A percentile compares a stretch with the other conserved stretches of the same genome.
Conservation (phyloP, 2,329 filamentous ascomycete genomes). For the Botrytis pseudocinerea region DNA sequence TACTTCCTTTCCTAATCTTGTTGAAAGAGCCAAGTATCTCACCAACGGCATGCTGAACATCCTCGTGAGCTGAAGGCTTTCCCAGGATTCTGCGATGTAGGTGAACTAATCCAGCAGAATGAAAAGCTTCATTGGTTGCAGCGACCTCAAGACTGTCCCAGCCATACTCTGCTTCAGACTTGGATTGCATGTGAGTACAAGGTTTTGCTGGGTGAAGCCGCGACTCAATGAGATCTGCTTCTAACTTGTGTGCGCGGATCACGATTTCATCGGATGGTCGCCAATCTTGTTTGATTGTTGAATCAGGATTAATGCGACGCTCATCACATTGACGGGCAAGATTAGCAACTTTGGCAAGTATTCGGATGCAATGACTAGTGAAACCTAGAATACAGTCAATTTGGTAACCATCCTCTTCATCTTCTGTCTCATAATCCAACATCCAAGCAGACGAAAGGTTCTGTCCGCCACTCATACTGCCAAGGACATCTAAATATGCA, state of each 20-base stretch:
- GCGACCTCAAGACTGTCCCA: conserved; percentile 65
- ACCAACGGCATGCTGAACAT: conserved; percentile 63
- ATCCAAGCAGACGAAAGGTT: conserved; percentile 35
- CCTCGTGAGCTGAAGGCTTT: conserved; percentile 54
- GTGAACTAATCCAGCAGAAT: conserved; percentile 76
- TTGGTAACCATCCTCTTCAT: conserved; percentile 59
- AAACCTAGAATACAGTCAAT: conserved; percentile 84
- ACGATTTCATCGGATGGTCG: conserved; percentile 55
- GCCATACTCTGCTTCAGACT: conserved; percentile 51
- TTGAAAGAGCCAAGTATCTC: conserved; percentile 63
- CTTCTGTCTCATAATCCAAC: conserved; percentile 51
- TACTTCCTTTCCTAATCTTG: conserved; percentile 63
- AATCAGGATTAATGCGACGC: conserved; percentile 58
- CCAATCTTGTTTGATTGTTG: conserved; percentile 57
- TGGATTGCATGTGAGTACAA: conserved; percentile 48
- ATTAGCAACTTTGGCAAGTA: conserved; percentile 71
- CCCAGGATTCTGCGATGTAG: conserved; percentile 72
- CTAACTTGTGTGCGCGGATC: conserved; percentile 58
- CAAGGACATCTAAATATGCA: conserved; percentile 78
- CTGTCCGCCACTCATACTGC: conserved; percentile 63
- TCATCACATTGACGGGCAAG: conserved; percentile 68
- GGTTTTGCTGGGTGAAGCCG: conserved; percentile 44
- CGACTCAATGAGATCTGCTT: conserved; percentile 61
- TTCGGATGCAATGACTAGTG: conserved; percentile 68
- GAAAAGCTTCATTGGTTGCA: conserved; percentile 75